A percentile compares a stretch with the other conserved stretches of the same genome.
These are phyloP conservation scores for Harringtonia aguacate DNA, from an alignment of 2,329 filamentous ascomycete genomes.

Conservation along the genomic window DNA sequence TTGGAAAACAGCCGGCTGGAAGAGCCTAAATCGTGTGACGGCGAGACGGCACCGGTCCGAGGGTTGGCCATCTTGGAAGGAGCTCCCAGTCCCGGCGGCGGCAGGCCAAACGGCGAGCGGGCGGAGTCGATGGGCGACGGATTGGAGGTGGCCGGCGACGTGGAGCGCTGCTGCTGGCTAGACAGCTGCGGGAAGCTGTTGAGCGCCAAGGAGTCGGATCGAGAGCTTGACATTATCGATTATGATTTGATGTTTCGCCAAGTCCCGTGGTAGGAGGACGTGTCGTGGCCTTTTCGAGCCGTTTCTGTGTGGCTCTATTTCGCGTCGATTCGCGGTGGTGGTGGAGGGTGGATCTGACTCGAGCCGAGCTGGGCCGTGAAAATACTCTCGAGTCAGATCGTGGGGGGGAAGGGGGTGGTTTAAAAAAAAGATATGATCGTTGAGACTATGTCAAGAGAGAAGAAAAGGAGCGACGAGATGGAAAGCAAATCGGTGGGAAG, in stretches of 20 bases:
- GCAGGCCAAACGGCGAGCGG: constrained; percentile 63
- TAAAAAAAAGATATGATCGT: no score
- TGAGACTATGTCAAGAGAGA: no score
- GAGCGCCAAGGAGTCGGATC: constrained; percentile 78
- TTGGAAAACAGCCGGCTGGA: constrained; percentile 80
- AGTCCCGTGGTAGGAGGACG: no score
- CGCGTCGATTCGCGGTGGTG: no score
- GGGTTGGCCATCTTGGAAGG: constrained; percentile 48
- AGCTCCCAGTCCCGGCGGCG: constrained; percentile 50
- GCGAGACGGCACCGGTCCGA: constrained; percentile 86
- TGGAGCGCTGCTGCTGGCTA: constrained; percentile 55
- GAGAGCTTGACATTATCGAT: constrained; percentile 89
- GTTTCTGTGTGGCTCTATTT: no score
- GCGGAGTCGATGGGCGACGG: constrained; percentile 60
- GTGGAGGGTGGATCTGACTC: no score
- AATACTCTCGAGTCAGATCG: no score
- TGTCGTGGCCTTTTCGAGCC: no score
- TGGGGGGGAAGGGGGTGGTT: no score
- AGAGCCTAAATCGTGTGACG: constrained; percentile 76
- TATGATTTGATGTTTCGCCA: constrained; percentile 40
- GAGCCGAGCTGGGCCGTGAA: no score
- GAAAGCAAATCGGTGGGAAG: no score
- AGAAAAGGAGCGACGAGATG: no score
- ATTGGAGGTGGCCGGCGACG: constrained; percentile 68
- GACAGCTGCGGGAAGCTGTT: constrained; percentile 59